Base-by-base conservation (phyloP, 257 asterid species). In the Rubia yunnanensis region DNA sequence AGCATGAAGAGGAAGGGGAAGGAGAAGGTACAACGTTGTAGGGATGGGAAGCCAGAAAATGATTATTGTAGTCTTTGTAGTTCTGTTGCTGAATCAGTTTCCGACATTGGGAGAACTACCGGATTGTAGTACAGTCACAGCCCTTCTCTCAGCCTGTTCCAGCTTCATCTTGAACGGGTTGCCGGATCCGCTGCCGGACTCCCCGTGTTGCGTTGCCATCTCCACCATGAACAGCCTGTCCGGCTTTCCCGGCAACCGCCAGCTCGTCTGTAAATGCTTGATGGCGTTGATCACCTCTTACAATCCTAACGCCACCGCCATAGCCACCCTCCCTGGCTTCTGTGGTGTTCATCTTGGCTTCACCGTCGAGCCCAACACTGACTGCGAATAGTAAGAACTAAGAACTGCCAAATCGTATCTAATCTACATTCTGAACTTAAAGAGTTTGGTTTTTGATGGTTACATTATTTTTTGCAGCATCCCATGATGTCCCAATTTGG, bases 341-440 rank as follows among this genome's bases (percentile, higher is more conserved):
- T 92, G 99, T 58, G 96, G 96, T 4, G 90, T 89, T 65, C 86
- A 85, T 56, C 94, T 92, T 32, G 99, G 97, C 60, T 87, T 92
- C 84, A 71, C 85, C 69, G 86, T 87, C 34, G 95, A 84, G 61
- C 94, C 94, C 36, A 83, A 80, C 72, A 86, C 97, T 1, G 96
- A 87, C 55, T 89, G 97, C 50, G 94, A 89, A 73, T 89, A 84
- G 95, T 86, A 85, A 70, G 27, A 23, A 67, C 54, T 86, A 85
- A 70, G 27, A 23, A 67, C 54, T 68, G 11, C 56, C 5, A 50
- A 49, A 5, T 13, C 4, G 34, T 55, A 6, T 55, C 17, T 39
- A 6, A 9, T 27, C 17, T 14, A 44, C 20, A 44, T 15, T 44
- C 22, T 7, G 5, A 44, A 15, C 4, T 14, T 44, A 15, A 7